These are phyloP conservation scores for Fusarium dlaminii DNA, from an alignment of 2,329 filamentous ascomycete genomes.

Conservation along the genomic window DNA sequence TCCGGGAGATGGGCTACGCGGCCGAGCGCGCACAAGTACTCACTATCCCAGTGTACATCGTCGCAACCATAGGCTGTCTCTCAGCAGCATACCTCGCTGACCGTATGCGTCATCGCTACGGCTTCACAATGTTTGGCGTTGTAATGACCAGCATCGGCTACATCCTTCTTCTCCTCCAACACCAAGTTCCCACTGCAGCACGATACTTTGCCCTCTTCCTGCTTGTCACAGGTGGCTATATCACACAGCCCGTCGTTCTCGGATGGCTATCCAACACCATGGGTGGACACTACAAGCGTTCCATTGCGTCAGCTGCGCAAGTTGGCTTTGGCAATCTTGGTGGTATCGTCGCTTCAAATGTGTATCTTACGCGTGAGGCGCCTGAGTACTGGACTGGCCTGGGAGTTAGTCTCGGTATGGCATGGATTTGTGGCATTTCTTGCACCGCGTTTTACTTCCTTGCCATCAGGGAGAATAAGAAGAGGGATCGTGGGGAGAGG, in stretches of 20 bases:
- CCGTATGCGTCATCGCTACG: neutral
- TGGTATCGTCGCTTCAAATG: slow-evolving; percentile 43
- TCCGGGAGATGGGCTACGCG: slow-evolving; percentile 66
- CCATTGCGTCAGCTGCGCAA: neutral
- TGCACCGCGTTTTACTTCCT: slow-evolving; percentile 1
- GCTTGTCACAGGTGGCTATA: slow-evolving; percentile 5
- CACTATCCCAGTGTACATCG: slow-evolving; percentile 68
- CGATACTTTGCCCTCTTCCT: slow-evolving; percentile 21
- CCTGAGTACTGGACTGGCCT: slow-evolving; percentile 17
- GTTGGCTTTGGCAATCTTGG: slow-evolving; percentile 58
- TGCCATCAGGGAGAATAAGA: slow-evolving; percentile 7
- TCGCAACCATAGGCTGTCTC: slow-evolving; percentile 68
- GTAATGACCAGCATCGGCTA: slow-evolving; percentile 4
- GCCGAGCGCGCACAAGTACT: slow-evolving; percentile 70
- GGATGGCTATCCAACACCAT: slow-evolving; percentile 80
- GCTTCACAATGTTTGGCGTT: slow-evolving; percentile 13
- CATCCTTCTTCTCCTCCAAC: slow-evolving; percentile 1
- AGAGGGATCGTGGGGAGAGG: slow-evolving; percentile 12
- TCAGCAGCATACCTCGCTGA: slow-evolving; percentile 50
- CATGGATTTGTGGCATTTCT: slow-evolving; percentile 4
- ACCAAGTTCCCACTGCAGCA: slow-evolving; percentile 3
- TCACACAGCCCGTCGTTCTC: slow-evolving; percentile 59
- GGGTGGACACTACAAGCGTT: slow-evolving; percentile 3
- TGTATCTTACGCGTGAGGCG: neutral
- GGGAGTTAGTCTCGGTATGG: slow-evolving; percentile 6